Conservation (phyloP, 2,329 filamentous ascomycete species). For the Monilinia fructigena region DNA sequence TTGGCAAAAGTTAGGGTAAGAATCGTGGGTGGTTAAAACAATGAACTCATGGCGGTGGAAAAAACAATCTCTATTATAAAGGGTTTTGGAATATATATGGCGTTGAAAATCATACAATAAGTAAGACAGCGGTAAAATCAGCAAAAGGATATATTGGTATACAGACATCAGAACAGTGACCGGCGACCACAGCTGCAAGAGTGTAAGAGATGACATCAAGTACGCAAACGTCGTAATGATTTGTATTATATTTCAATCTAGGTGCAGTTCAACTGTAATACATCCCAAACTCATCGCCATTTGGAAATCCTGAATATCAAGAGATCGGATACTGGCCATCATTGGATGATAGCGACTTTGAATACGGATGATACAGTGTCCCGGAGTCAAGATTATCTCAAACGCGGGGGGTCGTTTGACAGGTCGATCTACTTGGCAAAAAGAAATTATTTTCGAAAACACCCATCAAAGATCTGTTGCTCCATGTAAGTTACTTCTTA, state of each 20-base stretch:
- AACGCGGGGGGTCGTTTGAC: conserved; percentile 21
- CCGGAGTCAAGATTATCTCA: neutral
- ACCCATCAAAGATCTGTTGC: neutral
- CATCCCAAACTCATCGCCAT: conserved; percentile 15
- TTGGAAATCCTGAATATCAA: neutral
- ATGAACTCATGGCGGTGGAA: neutral
- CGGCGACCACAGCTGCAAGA: neutral
- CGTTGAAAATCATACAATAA: neutral
- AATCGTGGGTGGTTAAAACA: neutral
- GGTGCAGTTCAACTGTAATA: neutral
- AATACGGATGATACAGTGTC: neutral
- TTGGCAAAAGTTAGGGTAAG: neutral
- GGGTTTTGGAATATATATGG: neutral
- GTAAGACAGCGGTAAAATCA: too few relatives aligned
- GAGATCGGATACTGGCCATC: neutral
- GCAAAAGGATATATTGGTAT: neutral
- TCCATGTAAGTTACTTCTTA: neutral
- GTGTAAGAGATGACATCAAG: neutral
- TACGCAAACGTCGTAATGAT: neutral
- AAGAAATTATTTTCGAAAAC: neutral
- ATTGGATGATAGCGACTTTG: neutral
- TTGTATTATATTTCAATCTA: neutral
- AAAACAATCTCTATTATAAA: neutral
- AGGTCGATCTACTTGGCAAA: neutral
- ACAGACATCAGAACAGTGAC: neutral